Evolutionary conservation across 805 yeast species (phyloP).

Genomic region (Barnettozyma botsteinii): DNA sequence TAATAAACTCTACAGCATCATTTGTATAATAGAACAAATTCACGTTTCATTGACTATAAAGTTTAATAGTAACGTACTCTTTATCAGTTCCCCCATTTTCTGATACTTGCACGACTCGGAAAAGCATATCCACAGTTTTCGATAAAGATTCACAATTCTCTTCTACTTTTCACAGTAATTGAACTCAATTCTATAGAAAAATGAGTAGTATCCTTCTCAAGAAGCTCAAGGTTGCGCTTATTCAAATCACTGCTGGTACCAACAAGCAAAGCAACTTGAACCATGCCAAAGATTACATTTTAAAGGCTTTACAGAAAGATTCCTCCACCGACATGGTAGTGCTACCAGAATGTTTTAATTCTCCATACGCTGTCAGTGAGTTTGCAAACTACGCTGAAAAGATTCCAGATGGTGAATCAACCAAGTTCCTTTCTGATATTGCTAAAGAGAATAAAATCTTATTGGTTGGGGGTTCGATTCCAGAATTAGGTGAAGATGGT

Average conservation of each 20-base stretch:
- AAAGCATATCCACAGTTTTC: neutral
- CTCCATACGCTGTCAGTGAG: slow-evolving; percentile 85
- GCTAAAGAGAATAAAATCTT: slow-evolving; percentile 63
- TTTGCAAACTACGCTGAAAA: slow-evolving; percentile 83
- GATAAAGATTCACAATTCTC: neutral
- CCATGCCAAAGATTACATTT: slow-evolving; percentile 59
- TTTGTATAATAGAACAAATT: neutral
- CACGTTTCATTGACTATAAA: neutral
- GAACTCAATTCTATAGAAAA: neutral
- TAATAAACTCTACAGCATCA: too few relatives aligned
- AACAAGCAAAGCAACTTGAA: slow-evolving; percentile 74
- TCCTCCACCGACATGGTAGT: slow-evolving; percentile 74
- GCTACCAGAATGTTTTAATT: slow-evolving; percentile 93
- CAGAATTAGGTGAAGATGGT: slow-evolving; percentile 56
- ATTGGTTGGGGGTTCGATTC: slow-evolving; percentile 90
- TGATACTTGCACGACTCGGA: neutral
- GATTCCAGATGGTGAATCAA: slow-evolving; percentile 73
- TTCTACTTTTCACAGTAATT: neutral
- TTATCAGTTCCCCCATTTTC: neutral
- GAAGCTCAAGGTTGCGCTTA: slow-evolving; percentile 69
- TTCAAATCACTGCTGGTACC: slow-evolving; percentile 66
- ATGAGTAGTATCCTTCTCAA: slow-evolving; percentile 28
- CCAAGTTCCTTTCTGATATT: slow-evolving; percentile 53
- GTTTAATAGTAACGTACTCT: too few relatives aligned
- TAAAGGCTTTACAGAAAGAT: slow-evolving; percentile 53